These are phyloP conservation scores for Sporothrix euskadiensis DNA, from an alignment of 2,329 filamentous ascomycete genomes.

Conservation along the genomic window DNA sequence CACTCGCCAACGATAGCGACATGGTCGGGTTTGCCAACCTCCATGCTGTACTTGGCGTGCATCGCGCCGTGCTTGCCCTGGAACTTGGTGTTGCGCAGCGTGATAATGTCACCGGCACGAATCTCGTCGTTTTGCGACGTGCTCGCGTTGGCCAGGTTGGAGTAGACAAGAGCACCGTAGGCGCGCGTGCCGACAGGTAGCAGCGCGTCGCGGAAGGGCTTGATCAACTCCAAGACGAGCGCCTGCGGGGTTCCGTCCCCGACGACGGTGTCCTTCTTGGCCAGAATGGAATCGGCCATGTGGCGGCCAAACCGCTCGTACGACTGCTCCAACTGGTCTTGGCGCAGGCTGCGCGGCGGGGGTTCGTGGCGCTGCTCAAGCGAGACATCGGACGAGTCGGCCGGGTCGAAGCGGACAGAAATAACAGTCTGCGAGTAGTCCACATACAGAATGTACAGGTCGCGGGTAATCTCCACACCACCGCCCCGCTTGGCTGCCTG, in stretches of 20 bases:
- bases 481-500: conserved; percentile 68
- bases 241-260: conserved; percentile 80
- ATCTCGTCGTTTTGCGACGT: conserved; percentile 92
- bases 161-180: conserved; percentile 90
- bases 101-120: conserved; percentile 84
- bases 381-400: conserved; percentile 69
- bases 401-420: conserved; percentile 73
- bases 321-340: conserved; percentile 88
- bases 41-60: conserved; percentile 88
- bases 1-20: conserved; percentile 91
- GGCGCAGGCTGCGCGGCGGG: conserved; percentile 77
- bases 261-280: conserved; percentile 76
- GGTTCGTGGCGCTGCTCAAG: conserved; percentile 85
- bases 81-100: conserved; percentile 88
- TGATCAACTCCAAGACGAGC: conserved; percentile 77
- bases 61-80: conserved; percentile 93
- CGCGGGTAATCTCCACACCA: conserved; percentile 71
- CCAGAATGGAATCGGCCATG: conserved; percentile 68
- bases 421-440: conserved; percentile 96
- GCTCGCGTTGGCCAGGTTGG: conserved; percentile 91
- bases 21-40: conserved; percentile 86
- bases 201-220: conserved; percentile 71
- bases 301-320: conserved; percentile 79
- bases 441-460: conserved; percentile 84
- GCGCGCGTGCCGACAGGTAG: conserved; percentile 82